phyloP scores from a whole-genome alignment of 1,284 basidiomycete genomes.

The Pascua sp. region DNA sequence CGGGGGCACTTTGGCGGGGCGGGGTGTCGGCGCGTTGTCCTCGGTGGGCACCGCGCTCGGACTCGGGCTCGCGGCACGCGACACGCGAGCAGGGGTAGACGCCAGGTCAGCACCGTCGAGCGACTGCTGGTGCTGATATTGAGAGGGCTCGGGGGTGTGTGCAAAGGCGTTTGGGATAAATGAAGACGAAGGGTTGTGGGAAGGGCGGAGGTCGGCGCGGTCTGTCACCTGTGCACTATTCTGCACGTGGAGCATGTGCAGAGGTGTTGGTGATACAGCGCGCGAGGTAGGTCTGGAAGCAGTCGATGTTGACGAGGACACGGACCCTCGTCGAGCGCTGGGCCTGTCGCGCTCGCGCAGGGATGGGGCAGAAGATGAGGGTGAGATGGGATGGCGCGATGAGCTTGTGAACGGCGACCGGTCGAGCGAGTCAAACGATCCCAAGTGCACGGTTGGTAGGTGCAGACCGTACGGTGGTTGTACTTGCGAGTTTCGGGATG shows the following conservation, averaged over 20 bases:
- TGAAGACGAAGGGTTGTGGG: too few species aligned
- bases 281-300: background rate
- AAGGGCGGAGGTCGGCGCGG: background rate
- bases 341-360: background rate
- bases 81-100: too few species aligned
- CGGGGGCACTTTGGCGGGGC: too few species aligned
- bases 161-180: background rate
- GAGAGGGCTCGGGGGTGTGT: too few species aligned
- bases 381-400: background rate
- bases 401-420: background rate
- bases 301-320: background rate
- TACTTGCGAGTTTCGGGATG: background rate
- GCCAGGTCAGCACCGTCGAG: too few species aligned
- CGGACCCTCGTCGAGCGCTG: background rate
- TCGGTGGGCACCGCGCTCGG: too few species aligned
- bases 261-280: background rate
- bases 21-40: too few species aligned
- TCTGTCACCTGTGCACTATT: background rate
- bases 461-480: constrained; percentile 2
- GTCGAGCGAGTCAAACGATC: constrained; percentile 10
- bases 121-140: too few species aligned
- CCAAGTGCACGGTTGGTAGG: constrained; percentile 11
- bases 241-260: background rate
- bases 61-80: too few species aligned
- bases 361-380: background rate